These are phyloP conservation scores for Ottelia alismoides DNA, from an alignment of 106 monocot species.

Conservation along the genomic window DNA sequence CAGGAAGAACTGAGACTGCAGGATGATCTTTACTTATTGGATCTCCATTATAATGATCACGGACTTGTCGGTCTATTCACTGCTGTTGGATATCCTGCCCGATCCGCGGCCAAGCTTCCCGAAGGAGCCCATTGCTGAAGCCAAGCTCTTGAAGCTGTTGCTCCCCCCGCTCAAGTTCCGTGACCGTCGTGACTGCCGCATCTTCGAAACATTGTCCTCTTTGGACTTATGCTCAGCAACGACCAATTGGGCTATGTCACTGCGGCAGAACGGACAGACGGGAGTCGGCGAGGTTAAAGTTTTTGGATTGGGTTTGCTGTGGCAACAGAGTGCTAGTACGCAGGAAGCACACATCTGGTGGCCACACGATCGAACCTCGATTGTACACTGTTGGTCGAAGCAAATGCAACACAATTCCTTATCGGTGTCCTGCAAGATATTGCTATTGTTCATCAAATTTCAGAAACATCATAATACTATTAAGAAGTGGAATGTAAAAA, in stretches of 20 bases:
- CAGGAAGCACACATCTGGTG: slow-evolving; percentile 96
- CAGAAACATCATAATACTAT: background rate
- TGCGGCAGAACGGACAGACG: slow-evolving; percentile 83
- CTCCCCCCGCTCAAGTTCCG: slow-evolving; percentile 60
- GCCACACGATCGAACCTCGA: slow-evolving; percentile 78
- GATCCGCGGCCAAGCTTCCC: slow-evolving; percentile 41
- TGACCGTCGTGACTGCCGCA: slow-evolving; percentile 31
- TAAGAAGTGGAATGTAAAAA: background rate
- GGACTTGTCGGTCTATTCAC: slow-evolving; percentile 37
- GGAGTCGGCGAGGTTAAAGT: slow-evolving; percentile 33
- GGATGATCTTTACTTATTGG: too few relatives aligned
- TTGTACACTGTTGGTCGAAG: slow-evolving; percentile 83
- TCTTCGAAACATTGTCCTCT: slow-evolving; percentile 20
- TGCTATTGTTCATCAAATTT: background rate
- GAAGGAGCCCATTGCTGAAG: slow-evolving; percentile 62
- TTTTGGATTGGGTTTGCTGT: slow-evolving; percentile 67
- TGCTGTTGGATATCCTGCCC: slow-evolving; percentile 29
- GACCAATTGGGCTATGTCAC: slow-evolving; percentile 52
- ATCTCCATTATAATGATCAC: too few relatives aligned
- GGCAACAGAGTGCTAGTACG: slow-evolving; percentile 81
- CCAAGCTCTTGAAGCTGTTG: slow-evolving; percentile 87
- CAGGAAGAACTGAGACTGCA: too few relatives aligned
- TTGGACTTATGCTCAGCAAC: slow-evolving; percentile 29
- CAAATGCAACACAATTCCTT: slow-evolving; percentile 85
- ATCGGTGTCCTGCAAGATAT: slow-evolving; percentile 27